Evolutionary conservation across 2,329 filamentous ascomycete species (phyloP).

Genomic region (Neonectria ditissima): DNA sequence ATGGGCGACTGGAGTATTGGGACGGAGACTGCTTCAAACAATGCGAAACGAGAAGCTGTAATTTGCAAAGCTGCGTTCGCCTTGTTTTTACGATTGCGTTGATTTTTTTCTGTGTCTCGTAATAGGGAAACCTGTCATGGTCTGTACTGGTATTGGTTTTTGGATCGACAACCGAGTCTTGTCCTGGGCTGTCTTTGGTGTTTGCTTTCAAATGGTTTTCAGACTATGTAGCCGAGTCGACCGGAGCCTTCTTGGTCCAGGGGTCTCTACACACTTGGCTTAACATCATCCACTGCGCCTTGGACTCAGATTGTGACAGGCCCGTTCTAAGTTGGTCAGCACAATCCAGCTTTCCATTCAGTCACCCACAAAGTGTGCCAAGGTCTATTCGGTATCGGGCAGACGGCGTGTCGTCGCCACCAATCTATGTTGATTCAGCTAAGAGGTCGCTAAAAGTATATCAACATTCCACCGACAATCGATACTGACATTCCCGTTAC

Average conservation of each 20-base stretch:
- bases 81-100: neutral
- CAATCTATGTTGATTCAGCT: conserved; percentile 26
- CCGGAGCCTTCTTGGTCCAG: neutral
- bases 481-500: conserved; percentile 29
- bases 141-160: conserved; percentile 1
- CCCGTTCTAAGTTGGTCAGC: neutral
- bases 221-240: neutral
- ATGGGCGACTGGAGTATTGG: conserved; percentile 19
- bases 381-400: neutral
- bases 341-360: neutral
- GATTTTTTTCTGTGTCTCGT: neutral
- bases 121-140: neutral
- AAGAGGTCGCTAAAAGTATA: conserved; percentile 37
- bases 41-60: conserved; percentile 5
- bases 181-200: neutral
- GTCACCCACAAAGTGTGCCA: neutral
- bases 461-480: conserved; percentile 32
- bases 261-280: neutral
- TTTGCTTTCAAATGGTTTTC: conserved; percentile 10
- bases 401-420: neutral
- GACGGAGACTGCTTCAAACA: conserved; percentile 12
- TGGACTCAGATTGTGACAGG: neutral
- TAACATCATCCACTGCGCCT: neutral
- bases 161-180: neutral
- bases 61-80: conserved; percentile 7